A percentile compares a stretch with the other conserved stretches of the same genome.
phyloP scores from a whole-genome alignment of 805 yeast species.

The Schwanniomyces polymorphus region DNA sequence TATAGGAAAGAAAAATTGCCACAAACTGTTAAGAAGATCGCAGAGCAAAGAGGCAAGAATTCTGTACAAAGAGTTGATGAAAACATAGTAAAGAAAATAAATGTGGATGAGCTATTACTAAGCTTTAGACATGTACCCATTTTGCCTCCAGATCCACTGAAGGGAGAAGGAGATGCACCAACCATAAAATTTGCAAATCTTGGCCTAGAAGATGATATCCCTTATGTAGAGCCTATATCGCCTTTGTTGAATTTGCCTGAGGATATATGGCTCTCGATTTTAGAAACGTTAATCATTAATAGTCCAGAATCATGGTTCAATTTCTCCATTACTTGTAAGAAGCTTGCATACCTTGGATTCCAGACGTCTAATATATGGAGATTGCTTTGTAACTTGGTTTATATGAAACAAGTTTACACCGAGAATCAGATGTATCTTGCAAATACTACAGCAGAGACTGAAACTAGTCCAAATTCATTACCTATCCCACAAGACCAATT shows the following conservation, averaged over 20 bases:
- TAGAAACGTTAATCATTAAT: constrained; percentile 43
- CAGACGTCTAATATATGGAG: constrained; percentile 51
- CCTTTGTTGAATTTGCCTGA: constrained; percentile 45
- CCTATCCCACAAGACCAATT: constrained; percentile 37
- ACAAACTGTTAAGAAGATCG: constrained; percentile 30
- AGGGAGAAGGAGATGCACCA: constrained; percentile 14
- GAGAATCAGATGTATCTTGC: constrained; percentile 39
- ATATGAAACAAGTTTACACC: constrained; percentile 55
- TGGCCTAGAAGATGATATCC: constrained; percentile 17
- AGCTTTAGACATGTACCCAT: constrained; percentile 34
- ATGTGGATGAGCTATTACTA: constrained; percentile 40
- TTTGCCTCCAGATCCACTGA: constrained; percentile 20
- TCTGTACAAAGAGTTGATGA: constrained; percentile 33
- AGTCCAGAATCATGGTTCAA: constrained; percentile 68
- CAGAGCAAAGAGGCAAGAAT: constrained; percentile 28
- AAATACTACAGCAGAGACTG: constrained; percentile 43
- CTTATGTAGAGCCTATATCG: constrained; percentile 27
- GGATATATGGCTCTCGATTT: constrained; percentile 55
- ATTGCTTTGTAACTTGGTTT: constrained; percentile 48
- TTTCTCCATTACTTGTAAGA: constrained; percentile 59
- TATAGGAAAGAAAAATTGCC: constrained; percentile 60
- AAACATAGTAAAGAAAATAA: constrained; percentile 32
- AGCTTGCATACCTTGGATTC: constrained; percentile 58
- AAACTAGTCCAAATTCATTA: constrained; percentile 18
- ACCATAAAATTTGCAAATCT: constrained; percentile 26